Evolutionary conservation across 2,329 filamentous ascomycete genomes (phyloP).

Genomic region (Anisogramma anomala): DNA sequence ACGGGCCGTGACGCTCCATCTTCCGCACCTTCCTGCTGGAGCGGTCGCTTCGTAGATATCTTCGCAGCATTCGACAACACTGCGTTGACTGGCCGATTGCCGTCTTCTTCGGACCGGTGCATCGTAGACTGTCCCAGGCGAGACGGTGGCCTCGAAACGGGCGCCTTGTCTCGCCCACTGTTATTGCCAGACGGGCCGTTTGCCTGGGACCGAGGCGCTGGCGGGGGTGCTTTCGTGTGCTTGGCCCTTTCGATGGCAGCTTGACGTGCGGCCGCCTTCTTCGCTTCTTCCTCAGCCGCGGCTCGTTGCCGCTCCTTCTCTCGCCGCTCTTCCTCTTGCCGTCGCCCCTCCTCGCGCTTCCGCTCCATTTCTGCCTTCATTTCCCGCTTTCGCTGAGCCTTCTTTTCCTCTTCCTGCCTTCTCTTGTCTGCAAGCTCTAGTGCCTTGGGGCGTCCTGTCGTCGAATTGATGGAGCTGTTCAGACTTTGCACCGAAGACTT

Average conservation of each 20-base stretch:
- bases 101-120: conserved; percentile 45
- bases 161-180: conserved; percentile 21
- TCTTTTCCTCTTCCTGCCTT: conserved; percentile 75
- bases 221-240: conserved; percentile 50
- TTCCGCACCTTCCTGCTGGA: conserved; percentile 53
- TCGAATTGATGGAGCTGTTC: conserved; percentile 48
- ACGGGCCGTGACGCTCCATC: conserved; percentile 38
- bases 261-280: conserved; percentile 54
- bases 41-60: conserved; percentile 60
- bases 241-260: conserved; percentile 54
- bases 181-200: conserved; percentile 38
- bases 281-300: conserved; percentile 43
- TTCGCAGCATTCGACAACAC: conserved; percentile 50
- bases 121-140: conserved; percentile 43
- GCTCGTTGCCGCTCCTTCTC: conserved; percentile 49
- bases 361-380: conserved; percentile 72
- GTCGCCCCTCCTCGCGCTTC: conserved; percentile 59
- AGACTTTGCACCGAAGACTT: conserved; percentile 48
- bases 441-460: conserved; percentile 56
- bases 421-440: conserved; percentile 67
- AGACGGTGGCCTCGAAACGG: conserved; percentile 37
- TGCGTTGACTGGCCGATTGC: conserved; percentile 48
- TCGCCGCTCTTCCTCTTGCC: conserved; percentile 49
- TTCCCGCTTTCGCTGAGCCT: conserved; percentile 66
- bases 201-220: conserved; percentile 43